Percentiles rank a stretch among this genome's conserved stretches.
phyloP scores from a whole-genome alignment of 2,329 filamentous ascomycete genomes.

The Kalaharituber pfeilii region DNA sequence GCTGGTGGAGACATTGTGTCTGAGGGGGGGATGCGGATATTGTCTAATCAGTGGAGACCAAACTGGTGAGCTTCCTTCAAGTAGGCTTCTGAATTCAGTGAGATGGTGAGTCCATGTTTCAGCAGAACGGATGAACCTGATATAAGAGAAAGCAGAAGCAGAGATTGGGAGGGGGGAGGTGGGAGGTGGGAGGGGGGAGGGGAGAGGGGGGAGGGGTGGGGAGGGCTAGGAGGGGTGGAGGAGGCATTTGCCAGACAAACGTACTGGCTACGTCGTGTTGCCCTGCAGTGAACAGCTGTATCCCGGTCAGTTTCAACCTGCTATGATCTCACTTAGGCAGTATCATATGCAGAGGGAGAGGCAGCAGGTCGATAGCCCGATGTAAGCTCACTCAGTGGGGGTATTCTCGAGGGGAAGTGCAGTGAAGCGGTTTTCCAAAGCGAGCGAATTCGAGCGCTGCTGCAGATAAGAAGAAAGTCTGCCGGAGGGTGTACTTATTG shows the following conservation, averaged over 20 bases:
- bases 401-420: background rate
- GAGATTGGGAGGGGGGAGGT: background rate
- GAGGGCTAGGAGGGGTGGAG: background rate
- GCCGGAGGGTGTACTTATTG: background rate
- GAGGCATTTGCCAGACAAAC: no score
- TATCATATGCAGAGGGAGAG: background rate
- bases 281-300: slow-evolving; percentile 1
- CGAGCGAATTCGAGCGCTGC: background rate
- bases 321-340: background rate
- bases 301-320: slow-evolving; percentile 1
- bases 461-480: background rate
- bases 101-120: slow-evolving; percentile 1
- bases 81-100: background rate
- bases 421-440: background rate
- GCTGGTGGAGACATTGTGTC: background rate
- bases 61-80: background rate
- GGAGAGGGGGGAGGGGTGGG: background rate
- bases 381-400: background rate
- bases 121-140: background rate
- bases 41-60: background rate
- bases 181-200: no score
- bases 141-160: background rate
- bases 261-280: background rate
- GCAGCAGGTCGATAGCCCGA: background rate
- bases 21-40: background rate